Evolutionary conservation across 164 flowering plant species (phyloP).

Genomic region (Magnolia sinica): DNA sequence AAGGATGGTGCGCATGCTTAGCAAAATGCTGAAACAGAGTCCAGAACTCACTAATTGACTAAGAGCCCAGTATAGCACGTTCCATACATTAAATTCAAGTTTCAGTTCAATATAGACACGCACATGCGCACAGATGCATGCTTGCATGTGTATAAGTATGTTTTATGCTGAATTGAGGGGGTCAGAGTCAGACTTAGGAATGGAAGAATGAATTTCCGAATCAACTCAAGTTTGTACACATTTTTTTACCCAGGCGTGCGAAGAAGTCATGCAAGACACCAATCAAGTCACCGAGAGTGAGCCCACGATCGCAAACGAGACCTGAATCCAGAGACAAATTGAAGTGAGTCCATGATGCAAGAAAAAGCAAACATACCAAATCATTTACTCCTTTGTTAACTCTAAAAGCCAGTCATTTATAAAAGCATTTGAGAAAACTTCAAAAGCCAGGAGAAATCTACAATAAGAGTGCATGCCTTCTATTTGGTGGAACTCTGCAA

Average conservation of each 20-base stretch:
- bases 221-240: neutral
- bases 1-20: too few relatives aligned
- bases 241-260: conserved; percentile 63
- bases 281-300: conserved; percentile 81
- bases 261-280: conserved; percentile 88
- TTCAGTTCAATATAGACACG: too few relatives aligned
- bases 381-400: neutral
- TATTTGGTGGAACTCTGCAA: conserved; percentile 97
- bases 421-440: neutral
- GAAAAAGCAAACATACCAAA: neutral
- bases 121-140: too few relatives aligned
- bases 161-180: neutral
- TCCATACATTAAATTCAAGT: too few relatives aligned
- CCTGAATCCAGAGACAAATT: conserved; percentile 45
- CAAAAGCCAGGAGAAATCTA: neutral
- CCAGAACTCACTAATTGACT: too few relatives aligned
- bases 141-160: neutral
- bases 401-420: neutral
- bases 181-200: neutral
- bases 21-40: too few relatives aligned
- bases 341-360: conserved; percentile 10
- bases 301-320: conserved; percentile 84
- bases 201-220: neutral
- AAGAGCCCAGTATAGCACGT: too few relatives aligned
- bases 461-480: conserved; percentile 54